Conservation (phyloP, 2,329 filamentous ascomycete species). For the Gyromitra esculenta region DNA sequence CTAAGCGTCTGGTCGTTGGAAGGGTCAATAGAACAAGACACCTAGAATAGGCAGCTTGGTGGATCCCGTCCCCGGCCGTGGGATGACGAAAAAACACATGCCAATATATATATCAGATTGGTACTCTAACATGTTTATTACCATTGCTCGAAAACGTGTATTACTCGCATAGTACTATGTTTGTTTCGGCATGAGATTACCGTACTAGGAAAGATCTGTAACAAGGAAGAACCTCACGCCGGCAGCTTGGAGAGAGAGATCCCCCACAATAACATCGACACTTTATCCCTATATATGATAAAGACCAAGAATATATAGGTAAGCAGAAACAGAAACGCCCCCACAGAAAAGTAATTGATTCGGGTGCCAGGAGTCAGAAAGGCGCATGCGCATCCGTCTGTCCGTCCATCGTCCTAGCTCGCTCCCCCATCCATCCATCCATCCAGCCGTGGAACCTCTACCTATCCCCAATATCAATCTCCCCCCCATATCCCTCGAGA, state of each 20-base stretch:
- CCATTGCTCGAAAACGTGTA: background rate
- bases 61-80: background rate
- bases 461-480: slow-evolving; percentile 39
- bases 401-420: slow-evolving; percentile 20
- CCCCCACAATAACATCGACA: slow-evolving; percentile 8
- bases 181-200: slow-evolving; percentile 2
- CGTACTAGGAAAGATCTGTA: slow-evolving; percentile 6
- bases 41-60: background rate
- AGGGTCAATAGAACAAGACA: slow-evolving; percentile 20
- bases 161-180: slow-evolving; percentile 11
- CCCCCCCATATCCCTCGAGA: slow-evolving; percentile 27
- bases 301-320: slow-evolving; percentile 31
- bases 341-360: slow-evolving; percentile 39
- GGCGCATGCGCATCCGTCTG: slow-evolving; percentile 13
- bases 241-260: slow-evolving; percentile 4
- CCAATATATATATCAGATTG: background rate
- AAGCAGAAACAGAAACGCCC: slow-evolving; percentile 38
- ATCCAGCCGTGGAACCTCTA: slow-evolving; percentile 24
- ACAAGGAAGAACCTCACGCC: slow-evolving; percentile 1
- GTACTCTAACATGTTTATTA: too few relatives aligned
- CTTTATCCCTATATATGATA: slow-evolving; percentile 18
- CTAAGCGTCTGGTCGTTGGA: slow-evolving; percentile 25
- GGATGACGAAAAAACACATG: slow-evolving; percentile 4
- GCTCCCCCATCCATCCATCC: background rate
- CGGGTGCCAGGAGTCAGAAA: slow-evolving; percentile 24